A percentile compares a stretch with the other conserved stretches of the same genome.
Conservation (phyloP, 139 green algal genomes). For the Spirogloea muscicola region DNA sequence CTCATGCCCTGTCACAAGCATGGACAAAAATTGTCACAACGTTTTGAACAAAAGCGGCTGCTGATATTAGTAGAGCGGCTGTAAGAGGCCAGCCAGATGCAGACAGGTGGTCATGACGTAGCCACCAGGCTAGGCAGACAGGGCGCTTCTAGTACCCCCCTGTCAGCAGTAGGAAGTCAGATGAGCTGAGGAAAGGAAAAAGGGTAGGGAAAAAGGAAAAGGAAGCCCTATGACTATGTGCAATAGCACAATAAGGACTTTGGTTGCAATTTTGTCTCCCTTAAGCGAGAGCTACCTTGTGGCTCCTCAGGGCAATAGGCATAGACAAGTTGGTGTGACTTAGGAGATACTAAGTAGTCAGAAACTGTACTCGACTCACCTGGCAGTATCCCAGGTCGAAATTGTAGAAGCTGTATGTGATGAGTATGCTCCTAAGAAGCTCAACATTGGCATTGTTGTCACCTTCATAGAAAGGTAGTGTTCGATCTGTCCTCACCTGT, state of each 20-base stretch:
- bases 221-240: neutral
- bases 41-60: neutral
- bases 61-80: too few relatives aligned
- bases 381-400: constrained; percentile 83
- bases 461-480: constrained; percentile 22
- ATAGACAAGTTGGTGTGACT: neutral
- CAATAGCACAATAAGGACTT: neutral
- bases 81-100: neutral
- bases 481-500: constrained; percentile 24
- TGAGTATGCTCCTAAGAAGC: constrained; percentile 58
- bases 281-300: neutral
- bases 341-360: neutral
- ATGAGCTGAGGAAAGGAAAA: neutral
- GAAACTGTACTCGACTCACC: constrained; percentile 41
- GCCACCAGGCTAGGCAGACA: neutral
- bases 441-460: constrained; percentile 46
- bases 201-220: neutral
- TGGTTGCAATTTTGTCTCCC: neutral
- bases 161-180: constrained; percentile 2
- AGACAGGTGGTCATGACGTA: neutral
- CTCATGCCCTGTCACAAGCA: constrained; percentile 64
- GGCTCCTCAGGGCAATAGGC: neutral
- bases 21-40: constrained; percentile 4
- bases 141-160: too few relatives aligned
- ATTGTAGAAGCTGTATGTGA: constrained; percentile 78